Evolutionary conservation across 2,329 filamentous ascomycete genomes (phyloP).

Genomic region (Coniella vitis): DNA sequence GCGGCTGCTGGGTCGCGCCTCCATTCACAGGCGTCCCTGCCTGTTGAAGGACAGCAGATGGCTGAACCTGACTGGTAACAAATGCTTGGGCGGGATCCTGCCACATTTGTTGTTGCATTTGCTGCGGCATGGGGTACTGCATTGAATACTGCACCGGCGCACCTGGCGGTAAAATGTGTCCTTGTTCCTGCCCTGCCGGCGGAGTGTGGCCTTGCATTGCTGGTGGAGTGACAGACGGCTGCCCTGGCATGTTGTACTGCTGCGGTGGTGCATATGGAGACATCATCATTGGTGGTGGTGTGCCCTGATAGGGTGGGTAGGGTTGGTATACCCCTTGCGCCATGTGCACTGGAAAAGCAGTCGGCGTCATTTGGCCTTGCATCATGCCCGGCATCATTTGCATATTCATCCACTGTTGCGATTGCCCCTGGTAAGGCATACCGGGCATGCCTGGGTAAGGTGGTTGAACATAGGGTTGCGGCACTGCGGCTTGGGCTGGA

Average conservation of each 20-base stretch:
- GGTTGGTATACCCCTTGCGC: conserved; percentile 10
- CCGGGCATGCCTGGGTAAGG: conserved; percentile 12
- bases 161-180: conserved; percentile 3
- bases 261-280: conserved; percentile 10
- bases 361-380: background rate
- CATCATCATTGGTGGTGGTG: conserved; percentile 9
- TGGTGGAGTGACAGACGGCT: conserved; percentile 3
- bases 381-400: conserved; percentile 10
- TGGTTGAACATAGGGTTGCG: conserved; percentile 14
- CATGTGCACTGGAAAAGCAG: conserved; percentile 10
- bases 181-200: conserved; percentile 5
- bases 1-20: conserved; percentile 1
- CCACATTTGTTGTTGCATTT: background rate
- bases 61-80: background rate
- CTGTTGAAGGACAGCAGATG: conserved; percentile 1
- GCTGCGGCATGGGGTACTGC: background rate
- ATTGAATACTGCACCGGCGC: background rate
- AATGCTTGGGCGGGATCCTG: background rate
- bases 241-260: conserved; percentile 11
- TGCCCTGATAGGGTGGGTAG: conserved; percentile 12
- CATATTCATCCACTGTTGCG: conserved; percentile 13
- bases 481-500: conserved; percentile 17
- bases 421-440: conserved; percentile 14
- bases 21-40: background rate
- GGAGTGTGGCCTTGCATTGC: conserved; percentile 6